Percentiles rank a stretch among this genome's conserved stretches.
Evolutionary conservation across 2,329 filamentous ascomycete genomes (phyloP).

Genomic region (Exophiala spinifera): DNA sequence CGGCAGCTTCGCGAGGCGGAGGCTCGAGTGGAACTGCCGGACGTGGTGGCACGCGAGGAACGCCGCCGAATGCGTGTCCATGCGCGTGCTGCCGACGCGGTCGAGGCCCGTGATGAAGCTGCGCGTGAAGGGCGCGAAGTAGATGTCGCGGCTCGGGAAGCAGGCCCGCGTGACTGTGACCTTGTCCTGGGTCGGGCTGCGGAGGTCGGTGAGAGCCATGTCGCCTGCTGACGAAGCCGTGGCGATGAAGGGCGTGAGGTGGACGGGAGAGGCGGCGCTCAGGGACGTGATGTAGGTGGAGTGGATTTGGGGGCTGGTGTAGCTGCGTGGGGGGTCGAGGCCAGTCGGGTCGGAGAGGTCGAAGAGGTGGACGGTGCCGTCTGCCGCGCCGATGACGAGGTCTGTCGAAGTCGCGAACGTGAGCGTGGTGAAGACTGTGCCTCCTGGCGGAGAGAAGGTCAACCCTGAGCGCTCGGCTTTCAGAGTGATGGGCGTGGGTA

Average conservation of each 20-base stretch:
- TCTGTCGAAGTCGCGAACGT: slow-evolving; percentile 56
- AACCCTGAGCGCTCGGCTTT: slow-evolving; percentile 8
- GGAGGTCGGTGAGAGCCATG: slow-evolving; percentile 53
- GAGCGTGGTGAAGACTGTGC: slow-evolving; percentile 55
- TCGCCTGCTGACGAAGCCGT: slow-evolving; percentile 56
- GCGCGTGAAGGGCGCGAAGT: slow-evolving; percentile 56
- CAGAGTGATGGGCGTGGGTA: background rate
- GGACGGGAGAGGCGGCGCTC: slow-evolving; percentile 52
- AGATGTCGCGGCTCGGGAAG: slow-evolving; percentile 47
- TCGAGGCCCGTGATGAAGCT: slow-evolving; percentile 41
- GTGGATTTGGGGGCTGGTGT: slow-evolving; percentile 30
- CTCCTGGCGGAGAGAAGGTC: slow-evolving; percentile 37
- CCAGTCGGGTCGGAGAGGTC: slow-evolving; percentile 32
- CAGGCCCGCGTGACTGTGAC: slow-evolving; percentile 33
- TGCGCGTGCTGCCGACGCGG: slow-evolving; percentile 15
- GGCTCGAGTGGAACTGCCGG: slow-evolving; percentile 33
- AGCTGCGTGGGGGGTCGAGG: slow-evolving; percentile 18
- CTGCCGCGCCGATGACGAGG: slow-evolving; percentile 54
- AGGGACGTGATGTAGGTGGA: slow-evolving; percentile 48
- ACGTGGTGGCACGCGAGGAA: slow-evolving; percentile 24
- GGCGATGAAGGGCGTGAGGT: slow-evolving; percentile 51
- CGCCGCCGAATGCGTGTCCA: slow-evolving; percentile 13
- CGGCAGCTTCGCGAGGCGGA: slow-evolving; percentile 48
- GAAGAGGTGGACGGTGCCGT: slow-evolving; percentile 57
- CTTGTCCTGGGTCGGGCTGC: slow-evolving; percentile 33